phyloP scores from a whole-genome alignment of 148 eudicot species.

The Camellia japonica region DNA sequence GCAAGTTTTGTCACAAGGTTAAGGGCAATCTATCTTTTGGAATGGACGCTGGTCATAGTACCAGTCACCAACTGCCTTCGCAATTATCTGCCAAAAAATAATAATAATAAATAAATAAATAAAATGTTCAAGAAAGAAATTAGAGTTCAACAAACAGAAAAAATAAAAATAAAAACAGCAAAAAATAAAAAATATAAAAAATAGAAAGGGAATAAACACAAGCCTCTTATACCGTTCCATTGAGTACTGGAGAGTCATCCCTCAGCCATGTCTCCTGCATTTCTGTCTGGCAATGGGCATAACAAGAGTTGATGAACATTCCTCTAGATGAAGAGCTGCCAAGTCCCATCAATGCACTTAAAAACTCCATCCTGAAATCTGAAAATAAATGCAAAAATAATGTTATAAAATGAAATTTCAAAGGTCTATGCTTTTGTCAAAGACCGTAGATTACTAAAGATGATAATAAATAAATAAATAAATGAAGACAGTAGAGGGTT shows the following conservation, averaged over 20 bases:
- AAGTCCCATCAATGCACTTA: constrained; percentile 40
- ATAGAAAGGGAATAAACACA: too few relatives aligned
- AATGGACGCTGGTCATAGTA: constrained; percentile 56
- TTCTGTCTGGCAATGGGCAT: constrained; percentile 77
- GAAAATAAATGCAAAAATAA: constrained; percentile 14
- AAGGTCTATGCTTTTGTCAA: background rate
- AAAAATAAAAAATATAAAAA: background rate
- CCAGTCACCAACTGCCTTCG: constrained; percentile 88
- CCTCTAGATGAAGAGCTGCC: constrained; percentile 53
- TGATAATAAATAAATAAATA: background rate
- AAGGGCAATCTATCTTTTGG: constrained; percentile 75
- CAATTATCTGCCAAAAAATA: constrained; percentile 57
- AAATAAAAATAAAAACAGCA: background rate
- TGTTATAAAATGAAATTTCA: background rate
- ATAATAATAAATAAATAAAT: background rate
- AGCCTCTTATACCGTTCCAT: constrained; percentile 34
- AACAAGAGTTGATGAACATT: constrained; percentile 70
- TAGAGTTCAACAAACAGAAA: background rate
- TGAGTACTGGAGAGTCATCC: constrained; percentile 43
- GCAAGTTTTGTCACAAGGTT: constrained; percentile 78
- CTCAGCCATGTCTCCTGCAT: constrained; percentile 70
- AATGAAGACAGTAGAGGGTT: too few relatives aligned
- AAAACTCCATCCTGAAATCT: constrained; percentile 56
- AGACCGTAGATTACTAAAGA: background rate
- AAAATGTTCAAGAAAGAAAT: background rate